Percentiles rank a stretch among this genome's conserved stretches.
Evolutionary conservation across 2,329 filamentous ascomycete genomes (phyloP).

Genomic region (Ceratocystis cacaofunesta): DNA sequence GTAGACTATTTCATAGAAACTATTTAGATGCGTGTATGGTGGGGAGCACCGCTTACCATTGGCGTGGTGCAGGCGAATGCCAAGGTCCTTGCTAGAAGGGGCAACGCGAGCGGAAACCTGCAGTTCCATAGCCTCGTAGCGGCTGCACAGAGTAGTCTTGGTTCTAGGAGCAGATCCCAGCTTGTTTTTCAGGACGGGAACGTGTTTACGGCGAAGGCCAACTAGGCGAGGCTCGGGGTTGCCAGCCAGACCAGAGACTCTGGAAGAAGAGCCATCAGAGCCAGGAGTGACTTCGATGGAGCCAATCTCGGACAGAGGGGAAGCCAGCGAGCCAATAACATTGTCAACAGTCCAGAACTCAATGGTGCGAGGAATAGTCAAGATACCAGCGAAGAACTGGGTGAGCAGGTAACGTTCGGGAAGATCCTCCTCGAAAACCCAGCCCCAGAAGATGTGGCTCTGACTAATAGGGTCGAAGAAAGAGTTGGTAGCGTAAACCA

Average conservation of each 20-base stretch:
- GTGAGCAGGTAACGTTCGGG: slow-evolving; percentile 7
- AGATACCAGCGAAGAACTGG: slow-evolving; percentile 13
- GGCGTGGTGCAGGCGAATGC: slow-evolving; percentile 13
- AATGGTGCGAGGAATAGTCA: slow-evolving; percentile 12
- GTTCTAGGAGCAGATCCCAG: slow-evolving; percentile 13
- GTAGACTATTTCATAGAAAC: not conserved
- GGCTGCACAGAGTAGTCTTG: slow-evolving; percentile 14
- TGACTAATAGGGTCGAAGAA: slow-evolving; percentile 18
- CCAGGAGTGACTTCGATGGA: slow-evolving; percentile 9
- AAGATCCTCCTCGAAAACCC: slow-evolving; percentile 13
- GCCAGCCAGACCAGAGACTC: slow-evolving; percentile 9
- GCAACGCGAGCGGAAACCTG: slow-evolving; percentile 3
- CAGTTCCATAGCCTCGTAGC: slow-evolving; percentile 12
- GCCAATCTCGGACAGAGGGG: slow-evolving; percentile 7
- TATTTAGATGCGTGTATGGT: not conserved
- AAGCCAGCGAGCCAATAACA: slow-evolving; percentile 10
- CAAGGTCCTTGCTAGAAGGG: slow-evolving; percentile 9
- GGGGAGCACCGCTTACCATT: slow-evolving; percentile 9
- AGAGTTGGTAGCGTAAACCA: slow-evolving; percentile 20
- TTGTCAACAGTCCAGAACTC: slow-evolving; percentile 12
- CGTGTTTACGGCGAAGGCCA: slow-evolving; percentile 12
- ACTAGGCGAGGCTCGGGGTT: slow-evolving; percentile 8
- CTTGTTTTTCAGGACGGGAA: slow-evolving; percentile 6
- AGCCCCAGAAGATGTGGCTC: slow-evolving; percentile 8
- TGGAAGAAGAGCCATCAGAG: slow-evolving; percentile 1